A percentile compares a stretch with the other conserved stretches of the same genome.
Conservation (phyloP, 768 basidiomycete genomes). For the Hygrophorus pudorinus region DNA sequence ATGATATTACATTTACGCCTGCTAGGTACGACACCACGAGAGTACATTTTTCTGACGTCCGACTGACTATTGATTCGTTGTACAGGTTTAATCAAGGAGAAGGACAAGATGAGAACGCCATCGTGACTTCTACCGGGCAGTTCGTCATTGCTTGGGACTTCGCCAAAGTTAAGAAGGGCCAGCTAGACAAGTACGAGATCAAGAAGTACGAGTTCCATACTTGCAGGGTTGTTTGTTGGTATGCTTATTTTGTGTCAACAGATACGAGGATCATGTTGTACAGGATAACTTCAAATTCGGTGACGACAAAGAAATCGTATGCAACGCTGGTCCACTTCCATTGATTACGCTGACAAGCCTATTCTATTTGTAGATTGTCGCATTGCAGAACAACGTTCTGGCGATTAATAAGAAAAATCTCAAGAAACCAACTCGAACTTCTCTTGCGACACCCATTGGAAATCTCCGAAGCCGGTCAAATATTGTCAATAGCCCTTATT, state of each 20-base stretch:
- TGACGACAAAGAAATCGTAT: conserved; percentile 90
- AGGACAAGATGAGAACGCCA: conserved; percentile 85
- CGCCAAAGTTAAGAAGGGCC: conserved; percentile 87
- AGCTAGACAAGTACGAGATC: conserved; percentile 88
- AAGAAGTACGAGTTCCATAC: conserved; percentile 55
- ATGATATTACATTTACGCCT: conserved; percentile 79
- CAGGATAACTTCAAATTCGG: conserved; percentile 98
- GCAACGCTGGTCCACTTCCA: conserved; percentile 19
- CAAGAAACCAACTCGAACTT: conserved; percentile 70
- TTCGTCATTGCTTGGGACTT: conserved; percentile 98
- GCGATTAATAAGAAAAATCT: conserved; percentile 91
- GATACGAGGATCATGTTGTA: conserved; percentile 73
- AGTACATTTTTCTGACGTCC: neutral
- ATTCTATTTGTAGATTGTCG: conserved; percentile 68
- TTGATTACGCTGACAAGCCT: conserved; percentile 1
- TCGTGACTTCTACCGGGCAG: conserved; percentile 88
- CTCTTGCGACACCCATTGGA: conserved; percentile 41
- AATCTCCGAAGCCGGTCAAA: conserved; percentile 40
- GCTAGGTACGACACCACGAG: conserved; percentile 53
- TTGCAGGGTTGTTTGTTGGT: neutral
- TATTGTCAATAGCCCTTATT: conserved; percentile 65
- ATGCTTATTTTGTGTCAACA: neutral
- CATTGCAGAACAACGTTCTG: conserved; percentile 87
- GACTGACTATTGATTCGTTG: conserved; percentile 4
- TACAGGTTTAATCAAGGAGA: conserved; percentile 86